Evolutionary conservation across 345 rosid species (phyloP).

Genomic region (Brassica cretica): DNA sequence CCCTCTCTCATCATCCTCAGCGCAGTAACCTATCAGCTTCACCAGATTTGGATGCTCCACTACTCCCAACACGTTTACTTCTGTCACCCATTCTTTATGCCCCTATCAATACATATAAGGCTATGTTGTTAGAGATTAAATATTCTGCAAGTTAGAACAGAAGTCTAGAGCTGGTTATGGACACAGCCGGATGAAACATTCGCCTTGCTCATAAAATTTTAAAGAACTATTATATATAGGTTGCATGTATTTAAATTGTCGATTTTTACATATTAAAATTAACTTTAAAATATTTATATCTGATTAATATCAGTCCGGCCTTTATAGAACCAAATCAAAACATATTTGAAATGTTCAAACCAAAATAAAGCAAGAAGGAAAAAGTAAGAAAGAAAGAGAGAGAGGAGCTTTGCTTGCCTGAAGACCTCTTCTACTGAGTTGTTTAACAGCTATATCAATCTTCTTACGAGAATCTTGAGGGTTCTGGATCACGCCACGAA

Average conservation of each 20-base stretch:
- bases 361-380: not conserved
- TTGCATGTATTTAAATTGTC: too few relatives aligned
- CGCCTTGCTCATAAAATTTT: too few relatives aligned
- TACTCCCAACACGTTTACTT: slow-evolving; percentile 89
- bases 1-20: slow-evolving; percentile 97
- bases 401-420: slow-evolving; percentile 52
- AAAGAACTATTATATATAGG: too few relatives aligned
- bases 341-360: not conserved
- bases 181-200: too few relatives aligned
- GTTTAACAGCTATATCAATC: slow-evolving; percentile 92
- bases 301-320: too few relatives aligned
- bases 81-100: slow-evolving; percentile 98
- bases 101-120: slow-evolving; percentile 48
- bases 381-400: not conserved
- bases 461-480: slow-evolving; percentile 58
- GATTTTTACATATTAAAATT: too few relatives aligned
- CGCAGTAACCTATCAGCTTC: slow-evolving; percentile 85
- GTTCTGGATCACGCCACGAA: slow-evolving; percentile 64
- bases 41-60: slow-evolving; percentile 94
- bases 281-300: too few relatives aligned
- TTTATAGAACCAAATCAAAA: not conserved
- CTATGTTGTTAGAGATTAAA: not conserved
- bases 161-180: too few relatives aligned
- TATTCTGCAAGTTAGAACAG: too few relatives aligned
- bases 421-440: slow-evolving; percentile 82